Evolutionary conservation across 2,329 filamentous ascomycete genomes (phyloP), one percentile per base, ranked within the genome.

Genomic region (Sporothrix humicola): DNA sequence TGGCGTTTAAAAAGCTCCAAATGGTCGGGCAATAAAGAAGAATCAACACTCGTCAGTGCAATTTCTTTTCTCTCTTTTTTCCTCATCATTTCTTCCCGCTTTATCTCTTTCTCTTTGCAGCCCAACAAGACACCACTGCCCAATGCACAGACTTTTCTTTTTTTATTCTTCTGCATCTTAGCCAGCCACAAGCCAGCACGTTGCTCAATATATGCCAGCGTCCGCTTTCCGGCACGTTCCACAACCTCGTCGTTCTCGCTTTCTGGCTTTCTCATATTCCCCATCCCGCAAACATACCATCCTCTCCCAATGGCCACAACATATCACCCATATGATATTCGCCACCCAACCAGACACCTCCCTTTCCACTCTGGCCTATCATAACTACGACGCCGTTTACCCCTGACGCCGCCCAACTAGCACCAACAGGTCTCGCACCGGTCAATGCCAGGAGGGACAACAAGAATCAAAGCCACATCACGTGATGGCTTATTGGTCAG

Each of bases 121-220:
- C 46, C 65, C 65, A 68, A 37, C 42, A 5, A 42, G 26, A 66
- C 13, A 48, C 2, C 63, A 66, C 20, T 9, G 63, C 66, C 66
- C 52, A 69, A 58, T 17, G 46, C 10, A 9, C 20, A 17, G 48
- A 48, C 23, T 42, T 31, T 44, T 7, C 46, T 44, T 37, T 12
- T 31, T 15, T 48, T 48, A 1, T 48, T 56, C 48, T 26, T 13
- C 10, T 37, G 9, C 59, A 44, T 23, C 59, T 13, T 1, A 5
- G 42, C 59, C 17, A 44, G 42, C 37, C n/a, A 15, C 37, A 13
- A 63, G 17, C 59, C n/a, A 65, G 42, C 42, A 48, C 42, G 42
- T 48, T 66, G 42, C 20, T n/a, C 52, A 12, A 56, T 20, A 3
- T 48, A 46, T 48, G n/a, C 42, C 3, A 12, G n/a, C 42, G 46